These are phyloP conservation scores for Scolecobasidium constrictum DNA, from an alignment of 2,329 filamentous ascomycete genomes.

Conservation along the genomic window DNA sequence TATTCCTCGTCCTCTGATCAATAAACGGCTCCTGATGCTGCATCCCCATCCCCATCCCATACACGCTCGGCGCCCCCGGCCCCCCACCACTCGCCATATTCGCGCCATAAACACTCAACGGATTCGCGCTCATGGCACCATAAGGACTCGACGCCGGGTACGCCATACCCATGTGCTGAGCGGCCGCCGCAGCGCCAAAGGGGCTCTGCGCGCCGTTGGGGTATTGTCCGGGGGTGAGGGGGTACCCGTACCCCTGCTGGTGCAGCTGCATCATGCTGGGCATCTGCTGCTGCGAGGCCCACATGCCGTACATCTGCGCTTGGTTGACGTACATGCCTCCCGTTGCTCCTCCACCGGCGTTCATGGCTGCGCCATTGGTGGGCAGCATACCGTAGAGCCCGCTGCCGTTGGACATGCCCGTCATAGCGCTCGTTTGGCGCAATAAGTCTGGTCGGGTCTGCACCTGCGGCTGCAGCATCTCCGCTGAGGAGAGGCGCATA, in stretches of 20 bases:
- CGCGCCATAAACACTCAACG: neutral
- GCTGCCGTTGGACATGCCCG: neutral
- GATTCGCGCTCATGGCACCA: neutral
- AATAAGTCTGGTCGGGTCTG: neutral
- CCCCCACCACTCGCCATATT: neutral
- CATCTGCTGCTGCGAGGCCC: neutral
- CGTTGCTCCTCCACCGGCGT: neutral
- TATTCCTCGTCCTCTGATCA: conserved; percentile 40
- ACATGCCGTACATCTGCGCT: neutral
- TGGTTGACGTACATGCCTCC: conserved; percentile 1
- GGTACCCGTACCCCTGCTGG: neutral
- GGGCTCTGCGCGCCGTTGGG: conserved; percentile 4
- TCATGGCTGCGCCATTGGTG: neutral
- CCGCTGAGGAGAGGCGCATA: conserved; percentile 2
- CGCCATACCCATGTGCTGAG: neutral
- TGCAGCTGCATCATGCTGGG: neutral
- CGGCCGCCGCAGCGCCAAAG: neutral
- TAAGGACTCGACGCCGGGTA: neutral
- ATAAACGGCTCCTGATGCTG: conserved; percentile 21
- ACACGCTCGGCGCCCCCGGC: neutral
- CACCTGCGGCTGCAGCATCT: neutral
- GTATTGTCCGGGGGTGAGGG: too few relatives aligned
- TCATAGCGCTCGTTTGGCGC: neutral
- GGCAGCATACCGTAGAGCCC: neutral
- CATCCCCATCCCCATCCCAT: conserved; percentile 12